A percentile compares a stretch with the other conserved stretches of the same genome.
Evolutionary conservation across 805 yeast genomes (phyloP).

Genomic region (Candida broadrunensis): DNA sequence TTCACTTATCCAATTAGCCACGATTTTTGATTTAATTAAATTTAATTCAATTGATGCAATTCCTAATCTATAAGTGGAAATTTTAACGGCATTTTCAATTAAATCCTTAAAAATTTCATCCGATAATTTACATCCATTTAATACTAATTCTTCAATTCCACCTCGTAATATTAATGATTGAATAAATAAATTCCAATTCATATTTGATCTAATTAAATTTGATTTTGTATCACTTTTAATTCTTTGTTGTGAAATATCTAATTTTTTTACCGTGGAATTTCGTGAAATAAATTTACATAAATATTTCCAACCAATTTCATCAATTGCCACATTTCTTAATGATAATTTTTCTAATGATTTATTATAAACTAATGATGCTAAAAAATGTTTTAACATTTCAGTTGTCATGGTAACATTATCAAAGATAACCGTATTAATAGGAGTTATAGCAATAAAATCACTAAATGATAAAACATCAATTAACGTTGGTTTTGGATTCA

Average conservation of each 20-base stretch:
- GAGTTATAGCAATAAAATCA: slow-evolving; percentile 56
- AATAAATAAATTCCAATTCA: slow-evolving; percentile 54
- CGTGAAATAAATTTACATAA: slow-evolving; percentile 47
- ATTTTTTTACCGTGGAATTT: slow-evolving; percentile 43
- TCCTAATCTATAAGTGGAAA: slow-evolving; percentile 49
- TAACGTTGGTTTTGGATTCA: slow-evolving; percentile 57
- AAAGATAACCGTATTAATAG: slow-evolving; percentile 52
- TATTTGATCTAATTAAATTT: slow-evolving; percentile 36
- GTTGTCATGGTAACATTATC: slow-evolving; percentile 55
- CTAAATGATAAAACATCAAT: slow-evolving; percentile 56
- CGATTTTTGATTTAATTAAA: slow-evolving; percentile 33
- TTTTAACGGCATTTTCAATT: slow-evolving; percentile 37
- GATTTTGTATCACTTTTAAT: slow-evolving; percentile 44
- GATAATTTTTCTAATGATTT: slow-evolving; percentile 49
- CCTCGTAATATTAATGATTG: slow-evolving; percentile 41
- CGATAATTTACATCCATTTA: slow-evolving; percentile 52
- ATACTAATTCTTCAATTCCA: slow-evolving; percentile 56
- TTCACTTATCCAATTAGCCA: slow-evolving; percentile 48
- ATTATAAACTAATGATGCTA: slow-evolving; percentile 45
- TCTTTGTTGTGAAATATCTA: slow-evolving; percentile 57
- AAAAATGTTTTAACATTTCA: slow-evolving; percentile 49
- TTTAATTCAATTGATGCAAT: slow-evolving; percentile 52
- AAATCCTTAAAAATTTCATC: slow-evolving; percentile 40
- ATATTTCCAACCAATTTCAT: slow-evolving; percentile 47
- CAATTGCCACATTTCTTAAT: slow-evolving; percentile 54